Evolutionary conservation across 2,329 filamentous ascomycete genomes (phyloP).

Genomic region (Monosporascus sp.): DNA sequence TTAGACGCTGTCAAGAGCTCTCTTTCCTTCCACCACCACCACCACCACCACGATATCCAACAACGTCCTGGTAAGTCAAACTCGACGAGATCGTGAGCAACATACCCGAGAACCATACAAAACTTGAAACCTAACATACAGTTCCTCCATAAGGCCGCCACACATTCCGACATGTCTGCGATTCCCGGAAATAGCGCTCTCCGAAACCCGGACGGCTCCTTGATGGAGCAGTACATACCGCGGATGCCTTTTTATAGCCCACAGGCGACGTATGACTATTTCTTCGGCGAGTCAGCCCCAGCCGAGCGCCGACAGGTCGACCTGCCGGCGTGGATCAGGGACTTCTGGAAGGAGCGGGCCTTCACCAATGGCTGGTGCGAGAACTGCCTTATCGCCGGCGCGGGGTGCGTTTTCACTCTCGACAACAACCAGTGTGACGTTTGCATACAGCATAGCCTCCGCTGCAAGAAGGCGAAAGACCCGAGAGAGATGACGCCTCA

Average conservation of each 20-base stretch:
- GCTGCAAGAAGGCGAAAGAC: no score
- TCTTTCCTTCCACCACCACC: no score
- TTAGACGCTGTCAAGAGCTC: no score
- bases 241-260: background rate
- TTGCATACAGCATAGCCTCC: no score
- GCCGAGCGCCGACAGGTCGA: background rate
- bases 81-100: background rate
- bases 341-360: no score
- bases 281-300: background rate
- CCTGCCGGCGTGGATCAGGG: background rate
- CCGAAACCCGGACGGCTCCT: background rate
- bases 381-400: no score
- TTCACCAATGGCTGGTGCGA: no score
- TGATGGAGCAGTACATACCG: background rate
- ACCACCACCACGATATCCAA: no score
- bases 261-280: background rate
- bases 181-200: background rate
- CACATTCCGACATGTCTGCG: background rate
- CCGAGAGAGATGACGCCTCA: no score
- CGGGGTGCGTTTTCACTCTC: no score
- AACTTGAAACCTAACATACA: background rate
- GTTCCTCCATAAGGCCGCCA: background rate
- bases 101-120: background rate
- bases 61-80: no score
- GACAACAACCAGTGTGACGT: no score